Evolutionary conservation across 164 flowering plant genomes (phyloP), one percentile per base, ranked within the genome.

Genomic region (Echeveria elegans): DNA sequence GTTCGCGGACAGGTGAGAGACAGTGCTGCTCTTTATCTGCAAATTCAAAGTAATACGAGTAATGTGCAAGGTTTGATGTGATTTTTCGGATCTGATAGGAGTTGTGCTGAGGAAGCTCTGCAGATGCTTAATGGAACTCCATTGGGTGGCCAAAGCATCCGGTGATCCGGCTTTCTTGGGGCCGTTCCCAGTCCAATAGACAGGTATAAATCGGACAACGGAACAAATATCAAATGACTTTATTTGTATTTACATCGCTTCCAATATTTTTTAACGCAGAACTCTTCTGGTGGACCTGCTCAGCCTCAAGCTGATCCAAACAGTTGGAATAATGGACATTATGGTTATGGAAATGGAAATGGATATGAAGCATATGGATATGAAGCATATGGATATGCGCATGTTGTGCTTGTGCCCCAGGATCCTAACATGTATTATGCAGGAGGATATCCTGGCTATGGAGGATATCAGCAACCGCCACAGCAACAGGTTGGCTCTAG

Each of bases 101-200:
- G 76, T 67, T 79, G 79, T 75, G 97, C 97, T 9, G 97, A 90
- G 75, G 88, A 86, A 72, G 97, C 97, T 15, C 67, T 90, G 62
- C 73, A 75, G 66, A 70, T 70, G 80, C 69, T 90, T 47, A 85
- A 85, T 72, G 94, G 94, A 71, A 74, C 80, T 21, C 84, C 43
- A 36, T 56, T 90, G 79, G 90, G 94, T 40, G 90, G 85, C 24
- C 90, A 85, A 69, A 84, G 64, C 63, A 74, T 90, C 66, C n/a
- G n/a, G n/a, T n/a, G n/a, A n/a, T n/a, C n/a, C 73, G 97, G 10
- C 89, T 90, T 66, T 86, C 96, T 12, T 90, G 96, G 96, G 96
- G 96, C 1, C 94, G 90, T 19, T 86, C 81, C 64, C 88, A 89
- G 56, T 70, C 88, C 70, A 85, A 82, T 80, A 88, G 82, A 73